A percentile compares a stretch with the other conserved stretches of the same genome.
These are phyloP conservation scores for Usnea hakonensis DNA, from an alignment of 495 filamentous ascomycete genomes.

Conservation along the genomic window DNA sequence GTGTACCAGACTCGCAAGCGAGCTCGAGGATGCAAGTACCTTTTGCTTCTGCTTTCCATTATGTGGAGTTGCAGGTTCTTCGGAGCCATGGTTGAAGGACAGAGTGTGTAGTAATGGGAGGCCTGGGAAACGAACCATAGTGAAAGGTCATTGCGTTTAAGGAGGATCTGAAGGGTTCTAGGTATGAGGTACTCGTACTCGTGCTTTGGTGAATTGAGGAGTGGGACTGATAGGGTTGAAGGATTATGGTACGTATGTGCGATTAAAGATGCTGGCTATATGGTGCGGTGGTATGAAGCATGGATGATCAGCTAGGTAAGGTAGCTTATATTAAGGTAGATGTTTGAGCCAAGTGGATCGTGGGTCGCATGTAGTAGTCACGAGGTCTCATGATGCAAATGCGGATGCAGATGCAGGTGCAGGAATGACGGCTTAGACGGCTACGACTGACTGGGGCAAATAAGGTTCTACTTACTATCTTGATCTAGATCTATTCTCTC, in stretches of 20 bases:
- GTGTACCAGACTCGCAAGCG: conserved; percentile 20
- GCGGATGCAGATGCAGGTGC: too few species aligned
- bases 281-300: too few species aligned
- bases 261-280: neutral
- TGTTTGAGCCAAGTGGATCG: too few species aligned
- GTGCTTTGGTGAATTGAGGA: neutral
- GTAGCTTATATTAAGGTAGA: too few species aligned
- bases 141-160: conserved; percentile 4
- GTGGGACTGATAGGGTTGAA: neutral
- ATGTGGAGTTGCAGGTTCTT: neutral
- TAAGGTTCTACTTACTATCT: too few species aligned
- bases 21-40: conserved; percentile 11
- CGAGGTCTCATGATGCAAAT: too few species aligned
- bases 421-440: too few species aligned
- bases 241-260: neutral
- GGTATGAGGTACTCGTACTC: neutral
- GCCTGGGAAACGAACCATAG: conserved; percentile 14
- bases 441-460: too few species aligned
- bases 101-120: conserved; percentile 8
- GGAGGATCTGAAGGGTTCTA: neutral
- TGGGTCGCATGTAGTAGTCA: too few species aligned
- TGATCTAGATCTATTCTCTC: too few species aligned
- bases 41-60: conserved; percentile 1
- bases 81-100: conserved; percentile 7
- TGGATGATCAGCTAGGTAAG: too few species aligned